A percentile compares a stretch with the other conserved stretches of the same genome.
These are phyloP conservation scores for Pseudogymnoascus sp. DNA, from an alignment of 2,329 filamentous ascomycete species.

Conservation along the genomic window DNA sequence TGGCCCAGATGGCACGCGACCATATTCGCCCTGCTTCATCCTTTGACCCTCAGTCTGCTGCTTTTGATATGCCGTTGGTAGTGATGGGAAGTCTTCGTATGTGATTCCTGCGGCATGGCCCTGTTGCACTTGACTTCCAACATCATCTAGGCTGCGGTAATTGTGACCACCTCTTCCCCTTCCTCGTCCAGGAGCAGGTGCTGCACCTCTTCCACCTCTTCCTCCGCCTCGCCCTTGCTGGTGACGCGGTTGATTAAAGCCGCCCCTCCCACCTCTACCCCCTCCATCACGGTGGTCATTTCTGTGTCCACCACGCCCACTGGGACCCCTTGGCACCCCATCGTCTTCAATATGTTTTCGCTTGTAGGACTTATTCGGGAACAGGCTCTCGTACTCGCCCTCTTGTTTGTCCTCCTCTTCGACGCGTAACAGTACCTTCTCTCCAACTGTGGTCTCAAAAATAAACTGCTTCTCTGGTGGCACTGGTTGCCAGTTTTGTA, in stretches of 20 bases:
- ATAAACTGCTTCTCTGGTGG: slow-evolving; percentile 62
- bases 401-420: slow-evolving; percentile 62
- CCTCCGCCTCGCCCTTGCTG: slow-evolving; percentile 17
- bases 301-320: slow-evolving; percentile 29
- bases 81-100: slow-evolving; percentile 31
- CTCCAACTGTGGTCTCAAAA: slow-evolving; percentile 78
- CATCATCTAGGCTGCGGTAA: slow-evolving; percentile 65
- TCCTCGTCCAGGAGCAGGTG: slow-evolving; percentile 32
- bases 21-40: slow-evolving; percentile 4
- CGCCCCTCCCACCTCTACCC: slow-evolving; percentile 33
- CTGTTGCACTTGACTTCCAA: slow-evolving; percentile 32
- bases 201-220: slow-evolving; percentile 31
- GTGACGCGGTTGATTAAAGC: slow-evolving; percentile 10
- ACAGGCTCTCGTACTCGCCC: slow-evolving; percentile 57
- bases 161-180: slow-evolving; percentile 43
- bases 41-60: slow-evolving; percentile 19
- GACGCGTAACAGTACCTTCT: slow-evolving; percentile 77
- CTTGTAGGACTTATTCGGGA: slow-evolving; percentile 54
- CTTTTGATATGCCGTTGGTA: slow-evolving; percentile 29
- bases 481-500: slow-evolving; percentile 77
- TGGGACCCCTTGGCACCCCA: slow-evolving; percentile 31
- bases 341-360: slow-evolving; percentile 56
- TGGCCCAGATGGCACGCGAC: neutral
- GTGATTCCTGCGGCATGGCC: slow-evolving; percentile 27
- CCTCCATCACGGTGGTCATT: slow-evolving; percentile 27